Percentiles rank a stretch among this genome's conserved stretches.
Evolutionary conservation across 2,329 filamentous ascomycete species (phyloP).

Genomic region (Scolecobasidium constrictum): DNA sequence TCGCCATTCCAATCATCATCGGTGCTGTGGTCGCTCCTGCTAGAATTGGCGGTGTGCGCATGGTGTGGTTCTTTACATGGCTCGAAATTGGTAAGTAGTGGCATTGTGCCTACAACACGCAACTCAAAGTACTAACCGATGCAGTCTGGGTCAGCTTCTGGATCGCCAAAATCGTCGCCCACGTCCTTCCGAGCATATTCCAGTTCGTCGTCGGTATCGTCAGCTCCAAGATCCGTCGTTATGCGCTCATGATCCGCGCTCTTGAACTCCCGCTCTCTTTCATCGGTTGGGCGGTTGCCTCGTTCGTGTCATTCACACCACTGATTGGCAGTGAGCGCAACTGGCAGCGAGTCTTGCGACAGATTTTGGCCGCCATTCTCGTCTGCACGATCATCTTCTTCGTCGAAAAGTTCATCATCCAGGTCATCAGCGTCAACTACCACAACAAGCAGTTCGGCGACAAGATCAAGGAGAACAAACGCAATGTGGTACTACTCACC

Average conservation of each 20-base stretch:
- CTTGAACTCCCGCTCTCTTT: conserved; percentile 51
- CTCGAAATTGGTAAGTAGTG: conserved; percentile 41
- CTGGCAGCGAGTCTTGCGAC: conserved; percentile 49
- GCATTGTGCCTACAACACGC: background rate
- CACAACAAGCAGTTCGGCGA: conserved; percentile 75
- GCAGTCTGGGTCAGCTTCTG: conserved; percentile 51
- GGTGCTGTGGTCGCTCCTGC: conserved; percentile 41
- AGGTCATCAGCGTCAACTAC: conserved; percentile 76
- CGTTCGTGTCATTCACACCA: conserved; percentile 48
- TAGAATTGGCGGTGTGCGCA: conserved; percentile 43
- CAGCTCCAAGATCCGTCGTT: conserved; percentile 53
- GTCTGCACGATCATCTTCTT: conserved; percentile 61
- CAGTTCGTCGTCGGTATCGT: conserved; percentile 52
- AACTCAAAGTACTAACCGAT: background rate
- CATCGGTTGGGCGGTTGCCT: conserved; percentile 49
- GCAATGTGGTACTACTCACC: conserved; percentile 68
- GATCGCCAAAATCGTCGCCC: conserved; percentile 49
- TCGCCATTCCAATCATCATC: conserved; percentile 53
- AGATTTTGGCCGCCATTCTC: conserved; percentile 55
- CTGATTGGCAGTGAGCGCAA: conserved; percentile 21
- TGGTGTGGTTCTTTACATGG: conserved; percentile 55
- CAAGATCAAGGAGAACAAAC: conserved; percentile 82
- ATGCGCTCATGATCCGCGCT: conserved; percentile 45
- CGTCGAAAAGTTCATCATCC: conserved; percentile 67
- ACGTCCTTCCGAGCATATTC: conserved; percentile 48